phyloP scores from a whole-genome alignment of 495 filamentous ascomycete species.

The Neurospora sp. region DNA sequence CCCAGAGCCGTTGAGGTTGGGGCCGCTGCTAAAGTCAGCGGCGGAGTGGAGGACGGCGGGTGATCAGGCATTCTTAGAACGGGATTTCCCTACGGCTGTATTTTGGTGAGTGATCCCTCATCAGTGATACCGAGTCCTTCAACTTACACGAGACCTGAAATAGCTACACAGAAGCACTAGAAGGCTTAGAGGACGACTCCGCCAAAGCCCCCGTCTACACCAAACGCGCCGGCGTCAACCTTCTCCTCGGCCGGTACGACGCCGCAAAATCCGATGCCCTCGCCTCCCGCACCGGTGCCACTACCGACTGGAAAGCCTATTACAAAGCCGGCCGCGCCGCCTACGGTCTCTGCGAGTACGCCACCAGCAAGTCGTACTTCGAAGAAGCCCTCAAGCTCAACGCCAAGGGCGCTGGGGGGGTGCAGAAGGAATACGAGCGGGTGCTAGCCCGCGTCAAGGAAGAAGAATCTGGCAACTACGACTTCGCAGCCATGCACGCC shows the following conservation, averaged over 20 bases:
- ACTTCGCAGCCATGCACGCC: slow-evolving; percentile 30
- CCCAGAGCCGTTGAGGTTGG: slow-evolving; percentile 16
- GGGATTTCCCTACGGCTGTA: slow-evolving; percentile 23
- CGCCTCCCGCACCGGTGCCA: slow-evolving; percentile 12
- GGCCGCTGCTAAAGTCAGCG: slow-evolving; percentile 18
- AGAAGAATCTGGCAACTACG: slow-evolving; percentile 36
- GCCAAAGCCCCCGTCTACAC: slow-evolving; percentile 17
- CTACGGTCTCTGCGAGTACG: slow-evolving; percentile 36
- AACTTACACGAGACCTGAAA: neutral
- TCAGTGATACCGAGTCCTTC: neutral
- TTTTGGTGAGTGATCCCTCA: slow-evolving; percentile 17
- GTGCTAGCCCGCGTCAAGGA: slow-evolving; percentile 24
- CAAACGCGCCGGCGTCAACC: slow-evolving; percentile 39
- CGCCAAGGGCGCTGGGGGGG: slow-evolving; percentile 12
- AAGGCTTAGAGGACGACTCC: slow-evolving; percentile 5
- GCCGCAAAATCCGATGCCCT: slow-evolving; percentile 36
- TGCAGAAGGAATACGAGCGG: slow-evolving; percentile 26
- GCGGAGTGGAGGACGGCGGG: slow-evolving; percentile 24
- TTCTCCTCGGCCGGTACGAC: slow-evolving; percentile 36
- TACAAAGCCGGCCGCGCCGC: slow-evolving; percentile 38
- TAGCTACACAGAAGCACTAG: slow-evolving; percentile 26
- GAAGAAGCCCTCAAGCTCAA: slow-evolving; percentile 25
- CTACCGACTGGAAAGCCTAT: slow-evolving; percentile 36
- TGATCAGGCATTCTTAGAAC: slow-evolving; percentile 24
- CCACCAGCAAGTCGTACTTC: slow-evolving; percentile 14